Conservation (phyloP, 1,139 yeast genomes). For the Sugiyamaella pinicola region DNA sequence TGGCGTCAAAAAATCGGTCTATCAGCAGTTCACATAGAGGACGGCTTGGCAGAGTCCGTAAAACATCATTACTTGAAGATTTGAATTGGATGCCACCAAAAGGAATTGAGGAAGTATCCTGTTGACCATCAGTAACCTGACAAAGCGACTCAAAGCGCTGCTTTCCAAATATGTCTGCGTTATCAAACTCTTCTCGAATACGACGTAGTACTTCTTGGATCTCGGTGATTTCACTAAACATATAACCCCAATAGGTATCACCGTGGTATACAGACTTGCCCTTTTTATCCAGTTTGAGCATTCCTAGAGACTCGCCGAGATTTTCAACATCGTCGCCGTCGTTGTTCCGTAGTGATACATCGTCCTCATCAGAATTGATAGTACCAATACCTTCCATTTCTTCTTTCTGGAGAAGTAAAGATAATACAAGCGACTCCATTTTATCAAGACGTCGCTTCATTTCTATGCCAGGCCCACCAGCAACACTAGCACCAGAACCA, state of each 20-base stretch:
- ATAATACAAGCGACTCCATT: slow-evolving; percentile 38
- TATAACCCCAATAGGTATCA: slow-evolving; percentile 43
- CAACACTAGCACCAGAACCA: not conserved
- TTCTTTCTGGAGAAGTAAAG: slow-evolving; percentile 30
- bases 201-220: slow-evolving; percentile 33
- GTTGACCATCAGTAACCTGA: slow-evolving; percentile 22
- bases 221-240: slow-evolving; percentile 40
- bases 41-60: slow-evolving; percentile 35
- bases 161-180: slow-evolving; percentile 21
- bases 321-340: slow-evolving; percentile 26
- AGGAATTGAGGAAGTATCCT: slow-evolving; percentile 24
- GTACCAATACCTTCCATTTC: slow-evolving; percentile 20
- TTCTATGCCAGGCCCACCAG: slow-evolving; percentile 21
- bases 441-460: slow-evolving; percentile 37
- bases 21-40: slow-evolving; percentile 36
- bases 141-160: slow-evolving; percentile 23
- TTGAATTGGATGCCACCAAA: slow-evolving; percentile 24
- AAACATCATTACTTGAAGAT: slow-evolving; percentile 31
- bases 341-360: slow-evolving; percentile 4
- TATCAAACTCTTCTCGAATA: slow-evolving; percentile 22
- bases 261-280: slow-evolving; percentile 44
- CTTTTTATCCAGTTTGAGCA: slow-evolving; percentile 41
- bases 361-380: slow-evolving; percentile 11
- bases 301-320: slow-evolving; percentile 41
- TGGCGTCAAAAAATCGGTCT: slow-evolving; percentile 36